Conservation (phyloP, 2,329 filamentous ascomycete genomes). For the Botrytis squamosa region DNA sequence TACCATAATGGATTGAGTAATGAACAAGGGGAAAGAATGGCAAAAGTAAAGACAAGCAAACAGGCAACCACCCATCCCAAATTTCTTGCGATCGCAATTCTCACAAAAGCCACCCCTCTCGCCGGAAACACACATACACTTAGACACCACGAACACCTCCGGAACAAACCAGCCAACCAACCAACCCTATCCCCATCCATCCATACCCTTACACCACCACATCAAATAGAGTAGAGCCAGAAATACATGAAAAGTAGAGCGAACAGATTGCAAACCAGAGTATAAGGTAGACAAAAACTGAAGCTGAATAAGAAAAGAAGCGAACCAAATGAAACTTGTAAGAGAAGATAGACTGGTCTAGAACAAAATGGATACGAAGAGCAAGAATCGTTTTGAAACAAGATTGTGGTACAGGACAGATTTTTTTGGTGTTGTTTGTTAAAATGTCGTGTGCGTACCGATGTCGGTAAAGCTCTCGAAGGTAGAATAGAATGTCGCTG, state of each 20-base stretch:
- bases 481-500: background rate
- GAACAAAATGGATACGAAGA: constrained; percentile 1
- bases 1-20: background rate
- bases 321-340: background rate
- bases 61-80: background rate
- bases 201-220: background rate
- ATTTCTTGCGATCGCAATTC: constrained; percentile 10
- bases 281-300: background rate
- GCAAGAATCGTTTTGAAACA: background rate
- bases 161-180: background rate
- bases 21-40: background rate
- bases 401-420: background rate
- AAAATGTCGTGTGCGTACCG: background rate
- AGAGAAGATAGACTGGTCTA: background rate
- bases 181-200: background rate
- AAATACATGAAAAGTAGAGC: background rate
- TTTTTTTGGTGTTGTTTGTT: background rate
- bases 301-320: background rate
- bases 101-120: constrained; percentile 11
- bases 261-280: background rate
- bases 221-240: background rate
- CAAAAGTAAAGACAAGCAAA: background rate
- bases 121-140: background rate
- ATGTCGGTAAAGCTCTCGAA: background rate
- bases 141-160: constrained; percentile 7